phyloP scores from a whole-genome alignment of 345 rosid genomes.

The Corchorus olitorius region DNA sequence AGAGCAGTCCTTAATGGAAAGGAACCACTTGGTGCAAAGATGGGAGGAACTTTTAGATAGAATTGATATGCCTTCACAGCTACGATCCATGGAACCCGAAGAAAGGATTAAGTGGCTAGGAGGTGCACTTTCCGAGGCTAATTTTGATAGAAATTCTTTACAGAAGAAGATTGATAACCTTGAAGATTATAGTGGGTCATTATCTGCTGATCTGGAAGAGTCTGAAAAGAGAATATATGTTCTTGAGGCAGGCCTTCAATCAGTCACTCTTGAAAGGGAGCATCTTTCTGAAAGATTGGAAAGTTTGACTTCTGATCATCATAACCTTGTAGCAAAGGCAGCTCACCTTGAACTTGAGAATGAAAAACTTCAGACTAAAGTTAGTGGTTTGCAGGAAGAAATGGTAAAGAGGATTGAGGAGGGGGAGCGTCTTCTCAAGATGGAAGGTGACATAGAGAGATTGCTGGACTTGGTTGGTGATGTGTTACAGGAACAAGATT shows the following conservation, averaged over 20 bases:
- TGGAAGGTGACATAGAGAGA: constrained; percentile 52
- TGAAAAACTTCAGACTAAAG: constrained; percentile 53
- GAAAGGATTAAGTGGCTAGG: constrained; percentile 88
- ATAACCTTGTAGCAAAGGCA: constrained; percentile 44
- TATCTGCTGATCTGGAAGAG: constrained; percentile 70
- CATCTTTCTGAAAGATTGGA: constrained; percentile 65
- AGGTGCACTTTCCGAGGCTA: constrained; percentile 63
- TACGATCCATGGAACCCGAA: constrained; percentile 73
- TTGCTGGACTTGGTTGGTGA: constrained; percentile 61
- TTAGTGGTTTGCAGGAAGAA: constrained; percentile 51
- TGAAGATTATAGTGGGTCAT: constrained; percentile 57
- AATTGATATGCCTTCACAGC: constrained; percentile 68
- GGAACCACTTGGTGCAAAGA: constrained; percentile 81
- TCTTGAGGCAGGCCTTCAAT: constrained; percentile 55
- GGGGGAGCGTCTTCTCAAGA: constrained; percentile 46
- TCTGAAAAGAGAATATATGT: constrained; percentile 51
- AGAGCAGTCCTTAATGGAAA: constrained; percentile 91
- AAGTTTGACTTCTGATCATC: constrained; percentile 42
- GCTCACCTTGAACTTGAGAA: constrained; percentile 59
- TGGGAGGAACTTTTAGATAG: constrained; percentile 83
- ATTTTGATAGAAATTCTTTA: constrained; percentile 57
- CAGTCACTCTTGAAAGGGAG: constrained; percentile 49
- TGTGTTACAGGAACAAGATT: constrained; percentile 47
- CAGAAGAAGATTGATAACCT: constrained; percentile 63
- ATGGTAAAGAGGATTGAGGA: constrained; percentile 50